Evolutionary conservation across 805 yeast species (phyloP).

Genomic region (Ogataea kodamae): DNA sequence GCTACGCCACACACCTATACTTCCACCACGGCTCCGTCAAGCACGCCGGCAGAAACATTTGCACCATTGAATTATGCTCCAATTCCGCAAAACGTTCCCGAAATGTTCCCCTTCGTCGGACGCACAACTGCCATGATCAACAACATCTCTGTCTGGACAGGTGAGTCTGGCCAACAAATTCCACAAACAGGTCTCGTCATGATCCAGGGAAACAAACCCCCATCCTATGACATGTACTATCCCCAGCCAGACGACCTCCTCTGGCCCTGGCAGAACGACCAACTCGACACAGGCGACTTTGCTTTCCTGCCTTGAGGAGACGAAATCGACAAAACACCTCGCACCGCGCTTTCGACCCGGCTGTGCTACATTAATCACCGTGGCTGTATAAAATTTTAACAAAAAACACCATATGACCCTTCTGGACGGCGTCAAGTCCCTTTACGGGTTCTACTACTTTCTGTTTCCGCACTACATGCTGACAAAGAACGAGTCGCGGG

Average conservation of each 20-base stretch:
- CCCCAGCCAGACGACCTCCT: slow-evolving; percentile 8
- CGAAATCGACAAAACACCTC: too few relatives aligned
- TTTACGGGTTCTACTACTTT: slow-evolving; percentile 36
- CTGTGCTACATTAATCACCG: too few relatives aligned
- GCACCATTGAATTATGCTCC: slow-evolving; percentile 3
- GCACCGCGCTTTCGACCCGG: slow-evolving; percentile 6
- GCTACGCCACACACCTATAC: slow-evolving; percentile 2
- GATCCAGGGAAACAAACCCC: slow-evolving; percentile 19
- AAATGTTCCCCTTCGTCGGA: slow-evolving; percentile 37
- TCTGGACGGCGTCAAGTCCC: slow-evolving; percentile 15
- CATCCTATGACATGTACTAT: slow-evolving; percentile 5
- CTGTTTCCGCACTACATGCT: slow-evolving; percentile 49
- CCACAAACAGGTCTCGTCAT: slow-evolving; percentile 35
- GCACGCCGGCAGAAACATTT: background rate
- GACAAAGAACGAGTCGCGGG: slow-evolving; percentile 40
- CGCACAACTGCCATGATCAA: slow-evolving; percentile 59
- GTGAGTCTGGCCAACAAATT: slow-evolving; percentile 41
- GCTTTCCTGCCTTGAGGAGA: slow-evolving; percentile 7
- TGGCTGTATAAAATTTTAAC: too few relatives aligned
- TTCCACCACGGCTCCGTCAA: slow-evolving; percentile 1
- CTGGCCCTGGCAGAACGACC: slow-evolving; percentile 11
- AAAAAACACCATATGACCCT: too few relatives aligned
- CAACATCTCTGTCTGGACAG: slow-evolving; percentile 60
- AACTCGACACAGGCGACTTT: slow-evolving; percentile 9
- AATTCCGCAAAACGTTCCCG: slow-evolving; percentile 22